Evolutionary conservation across 1,284 basidiomycete genomes (phyloP), one percentile per base, ranked within the genome.

Genomic region (Neolentinus lepideus): DNA sequence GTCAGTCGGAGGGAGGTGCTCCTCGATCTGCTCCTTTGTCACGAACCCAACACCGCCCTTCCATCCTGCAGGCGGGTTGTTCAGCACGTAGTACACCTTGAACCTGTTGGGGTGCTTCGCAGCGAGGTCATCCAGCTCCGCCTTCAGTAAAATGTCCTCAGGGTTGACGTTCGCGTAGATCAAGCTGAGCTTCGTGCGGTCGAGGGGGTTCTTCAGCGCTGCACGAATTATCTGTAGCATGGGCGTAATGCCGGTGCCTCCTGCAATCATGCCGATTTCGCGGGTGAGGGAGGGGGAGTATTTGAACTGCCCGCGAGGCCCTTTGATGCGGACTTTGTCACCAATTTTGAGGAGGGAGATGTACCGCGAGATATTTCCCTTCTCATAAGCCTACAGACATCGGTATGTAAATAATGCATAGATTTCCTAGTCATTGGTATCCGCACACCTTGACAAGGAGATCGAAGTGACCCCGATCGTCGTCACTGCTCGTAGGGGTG

Each of bases 211-310:
- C 72, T 92, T 90, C 67, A 96, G 81, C 10, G 85, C 84, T 25
- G 94, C 90, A 60, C 88, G 85, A 73, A 98, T 89, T 75, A 99
- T 93, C 73, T 98, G 97, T 63, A 95, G 85, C 94, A 97, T 96
- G 63, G 96, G 96, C 0, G 97, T 98, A 69, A 99, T 96, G 60
- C 96, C 96, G 2, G 96, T 91, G 25, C 89, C 89, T 47, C 96
- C 96, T 21, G 96, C 95, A 64, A 99, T 95, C 94, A 99, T 96
- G 65, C 94, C 91, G 58, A 99, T 75, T 63, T 89, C 83, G 60
- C 78, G 77, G 22, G 87, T 80, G 38, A 94, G 76, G 52, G 75
- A 76, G n/a, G 83, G 79, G 56, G 72, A 65, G 72, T 94, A 95
- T 60, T 77, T 79, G 77, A 97, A 99, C 74, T 91, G 88, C 58